Evolutionary conservation across 208 protist genomes (phyloP).

Genomic region (Acanthamoeba triangularis): DNA sequence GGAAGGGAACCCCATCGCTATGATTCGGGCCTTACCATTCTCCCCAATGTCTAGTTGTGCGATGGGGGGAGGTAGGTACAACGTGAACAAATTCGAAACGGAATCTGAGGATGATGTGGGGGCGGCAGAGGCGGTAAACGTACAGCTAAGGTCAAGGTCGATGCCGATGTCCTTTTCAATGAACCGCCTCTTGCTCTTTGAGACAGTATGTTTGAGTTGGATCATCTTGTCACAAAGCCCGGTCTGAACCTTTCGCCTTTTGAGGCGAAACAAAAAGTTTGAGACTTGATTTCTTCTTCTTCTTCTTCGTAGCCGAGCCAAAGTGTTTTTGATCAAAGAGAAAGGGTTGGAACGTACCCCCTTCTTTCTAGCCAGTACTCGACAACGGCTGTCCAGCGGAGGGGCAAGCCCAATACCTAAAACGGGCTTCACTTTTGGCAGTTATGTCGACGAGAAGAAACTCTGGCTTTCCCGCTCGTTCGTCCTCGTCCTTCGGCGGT

Average conservation of each 20-base stretch:
- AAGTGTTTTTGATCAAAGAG: background rate
- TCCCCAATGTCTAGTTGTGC: conserved; percentile 49
- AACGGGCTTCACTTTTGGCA: too few relatives aligned
- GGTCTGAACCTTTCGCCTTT: background rate
- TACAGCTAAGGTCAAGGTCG: conserved; percentile 34
- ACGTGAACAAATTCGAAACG: too few relatives aligned
- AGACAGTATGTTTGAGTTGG: conserved; percentile 29
- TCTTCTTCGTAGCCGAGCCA: background rate
- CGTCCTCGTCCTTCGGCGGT: too few relatives aligned
- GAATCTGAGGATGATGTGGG: background rate
- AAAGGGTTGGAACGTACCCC: too few relatives aligned
- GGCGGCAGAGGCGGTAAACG: background rate
- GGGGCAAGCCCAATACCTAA: background rate
- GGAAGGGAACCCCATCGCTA: conserved; percentile 37
- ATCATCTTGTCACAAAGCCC: background rate
- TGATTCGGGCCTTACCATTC: background rate
- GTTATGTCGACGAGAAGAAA: background rate
- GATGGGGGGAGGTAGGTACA: background rate
- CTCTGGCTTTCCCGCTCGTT: background rate
- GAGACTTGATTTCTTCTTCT: background rate
- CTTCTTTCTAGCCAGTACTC: too few relatives aligned
- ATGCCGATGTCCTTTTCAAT: background rate
- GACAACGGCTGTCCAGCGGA: background rate
- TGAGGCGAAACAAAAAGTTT: too few relatives aligned
- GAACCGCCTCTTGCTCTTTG: conserved; percentile 36